phyloP scores from a whole-genome alignment of 352 stramenopile species.

The Pelagophyceae sp. region DNA sequence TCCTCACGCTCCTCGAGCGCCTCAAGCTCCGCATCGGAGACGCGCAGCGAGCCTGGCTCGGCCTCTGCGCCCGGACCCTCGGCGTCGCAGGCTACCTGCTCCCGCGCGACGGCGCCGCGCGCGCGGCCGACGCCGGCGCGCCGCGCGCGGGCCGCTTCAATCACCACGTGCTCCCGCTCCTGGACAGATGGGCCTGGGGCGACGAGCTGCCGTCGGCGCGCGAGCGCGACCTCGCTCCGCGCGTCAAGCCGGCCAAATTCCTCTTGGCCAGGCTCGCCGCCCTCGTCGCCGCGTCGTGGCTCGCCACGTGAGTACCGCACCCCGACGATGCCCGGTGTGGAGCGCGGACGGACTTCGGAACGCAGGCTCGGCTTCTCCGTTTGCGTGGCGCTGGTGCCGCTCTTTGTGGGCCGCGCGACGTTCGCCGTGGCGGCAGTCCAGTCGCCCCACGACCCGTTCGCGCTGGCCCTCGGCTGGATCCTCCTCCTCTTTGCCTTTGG shows the following conservation, averaged over 20 bases:
- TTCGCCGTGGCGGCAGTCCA: background rate
- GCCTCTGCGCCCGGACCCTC: conserved; percentile 39
- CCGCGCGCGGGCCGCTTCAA: background rate
- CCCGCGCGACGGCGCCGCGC: conserved; percentile 22
- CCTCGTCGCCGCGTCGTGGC: background rate
- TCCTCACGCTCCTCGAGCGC: conserved; percentile 82
- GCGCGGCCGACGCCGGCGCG: background rate
- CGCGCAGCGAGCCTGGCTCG: conserved; percentile 52
- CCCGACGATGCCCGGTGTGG: too few relatives aligned
- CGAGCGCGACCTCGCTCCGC: background rate
- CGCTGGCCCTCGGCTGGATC: conserved; percentile 6
- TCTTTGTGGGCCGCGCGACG: background rate
- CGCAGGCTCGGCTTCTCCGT: background rate
- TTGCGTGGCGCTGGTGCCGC: background rate
- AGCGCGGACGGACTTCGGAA: too few relatives aligned
- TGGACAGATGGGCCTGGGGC: conserved; percentile 6
- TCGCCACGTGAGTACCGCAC: too few relatives aligned
- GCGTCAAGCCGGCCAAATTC: background rate
- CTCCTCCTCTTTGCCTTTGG: background rate
- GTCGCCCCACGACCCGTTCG: background rate
- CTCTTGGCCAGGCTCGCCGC: background rate
- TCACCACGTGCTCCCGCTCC: background rate
- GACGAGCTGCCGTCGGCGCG: background rate
- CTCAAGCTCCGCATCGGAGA: conserved; percentile 56
- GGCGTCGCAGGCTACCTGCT: conserved; percentile 45